phyloP scores from a whole-genome alignment of 805 yeast species.

The Cyberlindnera bimundalis region DNA sequence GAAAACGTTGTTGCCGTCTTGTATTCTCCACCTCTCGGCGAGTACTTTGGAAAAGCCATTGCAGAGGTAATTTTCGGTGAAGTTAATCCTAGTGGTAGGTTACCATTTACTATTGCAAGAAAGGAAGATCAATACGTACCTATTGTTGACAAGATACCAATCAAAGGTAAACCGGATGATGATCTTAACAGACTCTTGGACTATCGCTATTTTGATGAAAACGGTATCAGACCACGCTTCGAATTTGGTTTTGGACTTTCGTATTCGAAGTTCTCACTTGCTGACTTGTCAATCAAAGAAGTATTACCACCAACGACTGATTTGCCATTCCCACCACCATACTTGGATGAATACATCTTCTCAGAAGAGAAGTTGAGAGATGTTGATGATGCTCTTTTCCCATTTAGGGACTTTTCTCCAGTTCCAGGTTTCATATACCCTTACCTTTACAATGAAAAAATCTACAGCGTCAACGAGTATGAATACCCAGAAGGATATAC shows the following conservation, averaged over 20 bases:
- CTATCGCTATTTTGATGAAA: conserved; percentile 55
- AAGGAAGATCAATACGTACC: conserved; percentile 46
- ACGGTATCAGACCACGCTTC: conserved; percentile 51
- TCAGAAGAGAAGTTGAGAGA: conserved; percentile 48
- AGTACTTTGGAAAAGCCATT: conserved; percentile 50
- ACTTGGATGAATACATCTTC: conserved; percentile 39
- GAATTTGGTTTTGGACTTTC: conserved; percentile 64
- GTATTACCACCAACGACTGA: conserved; percentile 42
- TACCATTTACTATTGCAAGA: conserved; percentile 62
- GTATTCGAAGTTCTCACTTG: conserved; percentile 40
- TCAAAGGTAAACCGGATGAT: conserved; percentile 35
- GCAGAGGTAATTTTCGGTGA: conserved; percentile 60
- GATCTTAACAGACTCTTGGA: conserved; percentile 41
- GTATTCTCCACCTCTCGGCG: conserved; percentile 56
- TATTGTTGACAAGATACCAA: conserved; percentile 36
- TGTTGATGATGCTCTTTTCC: conserved; percentile 52
- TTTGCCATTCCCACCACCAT: conserved; percentile 44
- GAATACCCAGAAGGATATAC: conserved; percentile 37
- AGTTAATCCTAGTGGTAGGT: conserved; percentile 57
- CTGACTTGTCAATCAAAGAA: conserved; percentile 39
- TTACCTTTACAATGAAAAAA: conserved; percentile 36
- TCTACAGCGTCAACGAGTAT: conserved; percentile 29
- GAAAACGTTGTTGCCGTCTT: conserved; percentile 58
- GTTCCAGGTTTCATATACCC: conserved; percentile 58
- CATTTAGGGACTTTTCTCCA: conserved; percentile 48